phyloP scores from a whole-genome alignment of 2,329 filamentous ascomycete species.

The Cercospora beticola region DNA sequence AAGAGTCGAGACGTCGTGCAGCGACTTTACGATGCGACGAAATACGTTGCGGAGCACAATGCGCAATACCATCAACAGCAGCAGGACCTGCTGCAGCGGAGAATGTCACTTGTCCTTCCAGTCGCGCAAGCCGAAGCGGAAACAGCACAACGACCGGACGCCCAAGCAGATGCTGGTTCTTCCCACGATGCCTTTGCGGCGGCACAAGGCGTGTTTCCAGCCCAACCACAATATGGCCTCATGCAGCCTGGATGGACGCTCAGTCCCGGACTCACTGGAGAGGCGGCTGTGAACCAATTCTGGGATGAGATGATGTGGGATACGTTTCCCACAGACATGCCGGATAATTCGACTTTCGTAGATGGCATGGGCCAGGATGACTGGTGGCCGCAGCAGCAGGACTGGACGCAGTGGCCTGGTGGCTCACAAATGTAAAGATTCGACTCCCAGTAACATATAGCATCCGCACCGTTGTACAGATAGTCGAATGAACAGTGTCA shows the following conservation, averaged over 20 bases:
- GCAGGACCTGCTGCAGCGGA: conserved; percentile 20
- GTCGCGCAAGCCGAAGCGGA: not conserved
- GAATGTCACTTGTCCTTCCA: conserved; percentile 5
- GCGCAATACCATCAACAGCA: conserved; percentile 29
- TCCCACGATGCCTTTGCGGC: not conserved
- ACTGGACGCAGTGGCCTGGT: conserved; percentile 22
- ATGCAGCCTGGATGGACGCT: conserved; percentile 9
- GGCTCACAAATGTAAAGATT: not conserved
- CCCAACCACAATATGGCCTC: conserved; percentile 2
- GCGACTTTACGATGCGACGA: conserved; percentile 43
- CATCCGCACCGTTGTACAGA: not conserved
- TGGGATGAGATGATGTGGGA: conserved; percentile 33
- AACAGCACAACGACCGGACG: not conserved
- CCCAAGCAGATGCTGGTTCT: not conserved
- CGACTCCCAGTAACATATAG: not conserved
- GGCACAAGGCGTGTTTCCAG: not conserved
- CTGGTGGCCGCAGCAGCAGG: conserved; percentile 23
- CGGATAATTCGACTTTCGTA: conserved; percentile 15
- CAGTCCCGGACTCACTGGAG: conserved; percentile 13
- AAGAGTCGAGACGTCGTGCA: conserved; percentile 45
- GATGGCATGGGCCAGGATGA: conserved; percentile 15
- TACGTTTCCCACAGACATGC: conserved; percentile 20
- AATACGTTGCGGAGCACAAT: conserved; percentile 31
- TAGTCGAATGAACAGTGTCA: not conserved
- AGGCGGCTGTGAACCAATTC: conserved; percentile 22